Evolutionary conservation across 495 filamentous ascomycete species (phyloP).

Genomic region (Glarea lozoyensis): DNA sequence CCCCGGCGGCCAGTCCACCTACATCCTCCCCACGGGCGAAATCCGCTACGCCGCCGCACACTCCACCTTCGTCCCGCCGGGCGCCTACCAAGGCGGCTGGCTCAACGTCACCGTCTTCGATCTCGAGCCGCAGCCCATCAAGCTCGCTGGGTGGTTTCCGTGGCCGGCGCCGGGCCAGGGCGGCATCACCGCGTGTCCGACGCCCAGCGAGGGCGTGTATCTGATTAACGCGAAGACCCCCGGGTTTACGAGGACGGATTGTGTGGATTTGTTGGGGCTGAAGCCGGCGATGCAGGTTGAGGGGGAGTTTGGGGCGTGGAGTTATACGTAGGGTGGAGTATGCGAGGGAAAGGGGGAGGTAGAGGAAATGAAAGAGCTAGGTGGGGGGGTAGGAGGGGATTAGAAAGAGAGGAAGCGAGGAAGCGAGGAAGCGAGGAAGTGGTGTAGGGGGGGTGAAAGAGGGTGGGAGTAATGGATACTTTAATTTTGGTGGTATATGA

Average conservation of each 20-base stretch:
- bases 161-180: neutral
- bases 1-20: constrained; percentile 61
- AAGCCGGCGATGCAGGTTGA: no score
- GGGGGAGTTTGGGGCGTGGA: no score
- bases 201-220: neutral
- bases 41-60: constrained; percentile 54
- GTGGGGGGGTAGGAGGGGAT: no score
- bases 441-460: no score
- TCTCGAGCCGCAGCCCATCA: neutral
- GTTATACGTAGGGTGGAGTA: no score
- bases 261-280: no score
- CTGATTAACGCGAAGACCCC: constrained; percentile 13
- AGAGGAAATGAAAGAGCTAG: no score
- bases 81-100: constrained; percentile 38
- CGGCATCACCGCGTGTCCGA: constrained; percentile 12
- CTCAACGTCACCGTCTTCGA: constrained; percentile 24
- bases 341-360: no score
- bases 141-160: neutral
- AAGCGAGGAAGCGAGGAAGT: no score
- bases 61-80: constrained; percentile 46
- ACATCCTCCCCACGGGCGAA: constrained; percentile 45
- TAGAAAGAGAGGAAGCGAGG: no score
- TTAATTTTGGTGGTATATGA: no score
- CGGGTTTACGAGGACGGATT: constrained; percentile 11
- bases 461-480: no score